Evolutionary conservation across 176 grass and related monocot species (phyloP).

Genomic region (Phoenix roebelenii): DNA sequence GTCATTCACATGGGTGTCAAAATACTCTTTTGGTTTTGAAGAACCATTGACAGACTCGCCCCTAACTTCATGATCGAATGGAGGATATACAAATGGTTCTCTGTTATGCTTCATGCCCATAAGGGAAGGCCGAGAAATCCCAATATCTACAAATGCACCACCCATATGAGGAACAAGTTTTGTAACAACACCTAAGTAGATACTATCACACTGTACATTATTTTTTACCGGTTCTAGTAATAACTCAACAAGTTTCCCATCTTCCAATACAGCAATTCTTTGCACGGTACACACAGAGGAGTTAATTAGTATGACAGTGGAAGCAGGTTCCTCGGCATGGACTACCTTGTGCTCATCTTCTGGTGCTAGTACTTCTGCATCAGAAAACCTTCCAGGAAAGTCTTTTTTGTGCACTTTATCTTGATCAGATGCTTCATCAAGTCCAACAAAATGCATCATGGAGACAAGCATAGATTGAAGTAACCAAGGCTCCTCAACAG

Average conservation of each 20-base stretch:
- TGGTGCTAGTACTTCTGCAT: constrained; percentile 9
- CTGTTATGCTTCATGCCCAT: constrained; percentile 70
- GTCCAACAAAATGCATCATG: neutral
- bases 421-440: constrained; percentile 8
- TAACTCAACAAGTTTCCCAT: constrained; percentile 77
- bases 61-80: constrained; percentile 33
- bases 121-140: constrained; percentile 55
- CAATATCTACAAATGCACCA: constrained; percentile 97
- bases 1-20: constrained; percentile 21
- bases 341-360: constrained; percentile 26
- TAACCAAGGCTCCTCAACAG: constrained; percentile 84
- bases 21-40: constrained; percentile 7
- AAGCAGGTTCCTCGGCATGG: constrained; percentile 24
- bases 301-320: constrained; percentile 87
- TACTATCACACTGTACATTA: constrained; percentile 85
- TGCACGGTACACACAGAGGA: constrained; percentile 77
- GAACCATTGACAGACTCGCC: constrained; percentile 21
- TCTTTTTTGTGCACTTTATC: constrained; percentile 33
- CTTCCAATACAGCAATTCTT: constrained; percentile 93
- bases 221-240: constrained; percentile 86
- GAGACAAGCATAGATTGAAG: constrained; percentile 33
- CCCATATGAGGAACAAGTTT: constrained; percentile 82
- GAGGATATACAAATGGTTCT: constrained; percentile 81
- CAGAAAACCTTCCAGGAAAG: constrained; percentile 7
- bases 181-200: constrained; percentile 83